Evolutionary conservation across 176 grass and related monocot species (phyloP).

Genomic region (Juncus inflexus): DNA sequence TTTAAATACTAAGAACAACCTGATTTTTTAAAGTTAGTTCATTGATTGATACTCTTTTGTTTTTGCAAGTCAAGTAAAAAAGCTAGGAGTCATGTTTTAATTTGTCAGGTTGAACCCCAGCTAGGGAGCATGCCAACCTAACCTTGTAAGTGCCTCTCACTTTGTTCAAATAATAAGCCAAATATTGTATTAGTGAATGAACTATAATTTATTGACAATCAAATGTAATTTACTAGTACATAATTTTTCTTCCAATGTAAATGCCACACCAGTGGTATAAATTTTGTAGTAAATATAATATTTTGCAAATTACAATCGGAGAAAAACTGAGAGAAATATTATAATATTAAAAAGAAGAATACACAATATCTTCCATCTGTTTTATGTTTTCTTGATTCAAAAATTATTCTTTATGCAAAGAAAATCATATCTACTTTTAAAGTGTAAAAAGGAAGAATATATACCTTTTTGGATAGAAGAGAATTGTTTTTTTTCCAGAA

Average conservation of each 20-base stretch:
- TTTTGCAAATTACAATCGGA: not conserved
- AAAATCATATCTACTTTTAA: too few species aligned
- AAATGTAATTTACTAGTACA: not conserved
- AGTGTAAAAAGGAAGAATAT: too few species aligned
- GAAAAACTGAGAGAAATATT: not conserved
- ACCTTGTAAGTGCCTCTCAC: not conserved
- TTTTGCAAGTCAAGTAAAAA: conserved; percentile 16
- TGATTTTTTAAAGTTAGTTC: too few species aligned
- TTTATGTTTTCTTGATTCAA: too few species aligned
- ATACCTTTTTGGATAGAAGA: too few species aligned
- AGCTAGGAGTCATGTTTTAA: not conserved
- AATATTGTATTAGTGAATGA: not conserved
- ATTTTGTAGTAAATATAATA: not conserved
- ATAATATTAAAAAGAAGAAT: too few species aligned
- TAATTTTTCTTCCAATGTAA: not conserved
- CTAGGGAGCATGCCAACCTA: conserved; percentile 19
- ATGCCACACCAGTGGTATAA: not conserved
- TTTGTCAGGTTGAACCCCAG: conserved; percentile 6
- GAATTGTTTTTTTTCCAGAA: too few species aligned
- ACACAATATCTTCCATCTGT: too few species aligned
- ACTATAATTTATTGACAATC: not conserved
- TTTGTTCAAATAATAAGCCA: not conserved
- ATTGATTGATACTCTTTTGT: not conserved
- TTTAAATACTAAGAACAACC: too few species aligned
- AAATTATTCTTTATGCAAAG: too few species aligned